Evolutionary conservation across 2,329 filamentous ascomycete genomes (phyloP).

Genomic region (Dothistroma septosporum): DNA sequence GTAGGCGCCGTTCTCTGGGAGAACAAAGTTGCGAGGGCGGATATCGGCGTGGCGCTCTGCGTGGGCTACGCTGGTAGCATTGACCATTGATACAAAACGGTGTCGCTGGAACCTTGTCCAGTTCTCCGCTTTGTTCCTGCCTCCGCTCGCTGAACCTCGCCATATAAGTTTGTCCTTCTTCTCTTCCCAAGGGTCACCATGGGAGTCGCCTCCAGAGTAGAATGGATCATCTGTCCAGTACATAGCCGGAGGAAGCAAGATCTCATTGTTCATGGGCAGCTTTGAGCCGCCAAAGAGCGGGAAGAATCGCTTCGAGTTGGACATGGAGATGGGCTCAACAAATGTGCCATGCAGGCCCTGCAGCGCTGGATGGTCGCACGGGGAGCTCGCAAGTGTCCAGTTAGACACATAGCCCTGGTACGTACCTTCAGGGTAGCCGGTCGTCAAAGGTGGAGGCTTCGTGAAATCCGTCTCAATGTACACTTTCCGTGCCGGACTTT

Average conservation of each 20-base stretch:
- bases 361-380: constrained; percentile 45
- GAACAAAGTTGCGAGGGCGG: constrained; percentile 37
- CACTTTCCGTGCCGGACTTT: constrained; percentile 36
- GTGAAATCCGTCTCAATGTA: constrained; percentile 38
- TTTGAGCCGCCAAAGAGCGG: constrained; percentile 51
- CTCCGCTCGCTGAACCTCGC: constrained; percentile 48
- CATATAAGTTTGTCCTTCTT: constrained; percentile 44
- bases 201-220: constrained; percentile 40
- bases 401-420: constrained; percentile 47
- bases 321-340: constrained; percentile 46
- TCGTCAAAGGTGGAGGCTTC: constrained; percentile 34
- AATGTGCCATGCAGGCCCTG: constrained; percentile 47
- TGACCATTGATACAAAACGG: constrained; percentile 70
- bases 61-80: constrained; percentile 54
- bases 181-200: constrained; percentile 40
- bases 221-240: constrained; percentile 46
- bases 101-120: constrained; percentile 73
- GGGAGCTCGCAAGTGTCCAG: constrained; percentile 44
- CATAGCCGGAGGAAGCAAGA: constrained; percentile 48
- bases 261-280: constrained; percentile 50
- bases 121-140: constrained; percentile 49
- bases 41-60: constrained; percentile 44
- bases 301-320: constrained; percentile 43
- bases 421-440: constrained; percentile 31
- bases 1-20: constrained; percentile 40